Evolutionary conservation across 2,329 filamentous ascomycete genomes (phyloP).

Genomic region (Monilinia fructigena): DNA sequence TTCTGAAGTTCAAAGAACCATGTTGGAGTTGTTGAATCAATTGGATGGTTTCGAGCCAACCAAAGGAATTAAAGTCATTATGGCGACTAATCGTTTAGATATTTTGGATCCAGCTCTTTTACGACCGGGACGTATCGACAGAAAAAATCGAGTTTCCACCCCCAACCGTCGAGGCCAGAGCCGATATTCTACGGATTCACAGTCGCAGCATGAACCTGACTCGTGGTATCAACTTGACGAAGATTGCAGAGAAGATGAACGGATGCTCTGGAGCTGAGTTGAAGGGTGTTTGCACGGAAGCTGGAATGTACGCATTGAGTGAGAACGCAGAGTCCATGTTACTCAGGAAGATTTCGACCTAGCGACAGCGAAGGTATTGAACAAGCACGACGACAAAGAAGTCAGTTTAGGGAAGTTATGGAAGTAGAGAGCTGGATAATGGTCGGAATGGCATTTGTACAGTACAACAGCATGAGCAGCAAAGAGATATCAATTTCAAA

Average conservation of each 20-base stretch:
- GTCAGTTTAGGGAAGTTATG: conserved; percentile 85
- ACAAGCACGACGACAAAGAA: conserved; percentile 99
- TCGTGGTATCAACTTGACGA: conserved; percentile 92
- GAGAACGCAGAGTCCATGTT: conserved; percentile 93
- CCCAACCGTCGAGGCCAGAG: conserved; percentile 91
- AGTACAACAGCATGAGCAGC: conserved; percentile 37
- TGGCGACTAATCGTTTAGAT: conserved; percentile 97
- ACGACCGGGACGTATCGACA: conserved; percentile 94
- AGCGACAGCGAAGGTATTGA: conserved; percentile 97
- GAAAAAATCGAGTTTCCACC: conserved; percentile 99
- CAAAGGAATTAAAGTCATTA: conserved; percentile 99
- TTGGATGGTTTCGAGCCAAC: conserved; percentile 98
- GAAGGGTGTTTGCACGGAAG: conserved; percentile 98
- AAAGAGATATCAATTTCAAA: conserved; percentile 22
- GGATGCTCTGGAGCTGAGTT: conserved; percentile 96
- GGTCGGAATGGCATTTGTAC: conserved; percentile 33
- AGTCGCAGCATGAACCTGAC: conserved; percentile 98
- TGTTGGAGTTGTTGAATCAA: conserved; percentile 97
- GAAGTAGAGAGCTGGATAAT: conserved; percentile 53
- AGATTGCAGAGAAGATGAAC: conserved; percentile 99
- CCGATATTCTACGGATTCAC: conserved; percentile 97
- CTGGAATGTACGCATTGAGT: conserved; percentile 96
- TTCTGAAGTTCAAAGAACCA: conserved; percentile 96
- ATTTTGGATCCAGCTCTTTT: conserved; percentile 94
- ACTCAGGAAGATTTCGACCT: conserved; percentile 99